Percentiles rank a stretch among this genome's conserved stretches.
These are phyloP conservation scores for Globisporangium middletonii DNA, from an alignment of 352 stramenopile genomes.

Conservation along the genomic window DNA sequence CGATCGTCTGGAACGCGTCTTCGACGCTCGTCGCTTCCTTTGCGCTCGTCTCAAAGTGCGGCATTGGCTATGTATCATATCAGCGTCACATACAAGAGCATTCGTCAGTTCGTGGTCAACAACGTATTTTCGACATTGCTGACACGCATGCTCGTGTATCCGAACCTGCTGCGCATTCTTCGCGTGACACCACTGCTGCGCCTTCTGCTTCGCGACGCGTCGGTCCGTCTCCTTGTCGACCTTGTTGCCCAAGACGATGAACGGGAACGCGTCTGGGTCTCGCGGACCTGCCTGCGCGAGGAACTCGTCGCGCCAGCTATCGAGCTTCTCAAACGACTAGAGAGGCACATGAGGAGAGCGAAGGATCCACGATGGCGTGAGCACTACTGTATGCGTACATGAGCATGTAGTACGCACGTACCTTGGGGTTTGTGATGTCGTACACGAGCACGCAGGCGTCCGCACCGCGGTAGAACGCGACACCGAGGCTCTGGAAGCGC, in stretches of 20 bases:
- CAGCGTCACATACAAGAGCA: background rate
- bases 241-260: slow-evolving; percentile 99
- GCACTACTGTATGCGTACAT: background rate
- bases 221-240: slow-evolving; percentile 92
- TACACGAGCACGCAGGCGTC: slow-evolving; percentile 98
- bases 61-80: slow-evolving; percentile 54
- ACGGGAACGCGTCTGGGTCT: slow-evolving; percentile 94
- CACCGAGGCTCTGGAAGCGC: slow-evolving; percentile 96
- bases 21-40: slow-evolving; percentile 97
- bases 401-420: slow-evolving; percentile 4
- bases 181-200: slow-evolving; percentile 90
- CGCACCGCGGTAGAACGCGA: slow-evolving; percentile 97
- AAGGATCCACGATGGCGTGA: too few relatives aligned
- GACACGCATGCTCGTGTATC: background rate
- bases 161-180: slow-evolving; percentile 62
- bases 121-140: background rate
- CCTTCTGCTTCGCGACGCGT: slow-evolving; percentile 85
- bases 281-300: slow-evolving; percentile 87
- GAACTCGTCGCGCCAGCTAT: slow-evolving; percentile 98
- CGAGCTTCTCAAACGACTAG: slow-evolving; percentile 96
- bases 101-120: background rate
- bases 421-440: slow-evolving; percentile 97
- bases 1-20: slow-evolving; percentile 93
- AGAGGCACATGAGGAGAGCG: background rate
- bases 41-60: slow-evolving; percentile 97